Evolutionary conservation across 495 filamentous ascomycete genomes (phyloP).

Genomic region (Baudoinia panamericana): DNA sequence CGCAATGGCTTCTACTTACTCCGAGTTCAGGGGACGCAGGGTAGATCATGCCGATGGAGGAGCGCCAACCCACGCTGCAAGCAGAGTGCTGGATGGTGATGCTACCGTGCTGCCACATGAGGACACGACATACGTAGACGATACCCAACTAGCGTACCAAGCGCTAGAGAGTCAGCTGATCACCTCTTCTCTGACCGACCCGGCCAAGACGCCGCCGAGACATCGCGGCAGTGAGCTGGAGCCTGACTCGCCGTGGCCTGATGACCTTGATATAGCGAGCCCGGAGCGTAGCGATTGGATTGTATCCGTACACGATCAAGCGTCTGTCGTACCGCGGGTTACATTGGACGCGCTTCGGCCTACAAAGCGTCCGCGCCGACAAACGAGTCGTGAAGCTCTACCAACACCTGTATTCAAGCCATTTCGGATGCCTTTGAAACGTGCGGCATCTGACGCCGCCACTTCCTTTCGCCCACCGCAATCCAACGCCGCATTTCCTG

Average conservation of each 20-base stretch:
- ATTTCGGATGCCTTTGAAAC: not conserved
- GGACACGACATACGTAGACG: slow-evolving; percentile 17
- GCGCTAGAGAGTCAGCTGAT: slow-evolving; percentile 26
- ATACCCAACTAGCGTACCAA: slow-evolving; percentile 24
- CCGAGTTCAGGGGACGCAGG: slow-evolving; percentile 16
- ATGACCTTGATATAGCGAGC: too few relatives aligned
- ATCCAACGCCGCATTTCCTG: too few relatives aligned
- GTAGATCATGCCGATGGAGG: not conserved
- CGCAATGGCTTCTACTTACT: slow-evolving; percentile 25
- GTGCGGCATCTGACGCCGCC: not conserved
- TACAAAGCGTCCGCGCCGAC: too few relatives aligned
- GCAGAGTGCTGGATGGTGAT: not conserved
- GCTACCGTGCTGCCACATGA: not conserved
- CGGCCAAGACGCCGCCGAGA: not conserved
- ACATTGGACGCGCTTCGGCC: too few relatives aligned
- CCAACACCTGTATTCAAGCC: slow-evolving; percentile 1
- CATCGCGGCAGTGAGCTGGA: not conserved
- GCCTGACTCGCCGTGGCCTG: slow-evolving; percentile 3
- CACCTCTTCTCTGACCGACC: slow-evolving; percentile 16
- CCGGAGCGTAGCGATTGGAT: too few relatives aligned
- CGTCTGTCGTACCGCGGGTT: too few relatives aligned
- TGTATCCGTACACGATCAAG: too few relatives aligned
- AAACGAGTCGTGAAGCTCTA: not conserved
- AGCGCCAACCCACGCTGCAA: too few relatives aligned
- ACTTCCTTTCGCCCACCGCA: too few relatives aligned